Percentiles rank a stretch among this genome's conserved stretches.
phyloP scores from a whole-genome alignment of 257 asterid genomes.

The Paraleonurus japonicus region DNA sequence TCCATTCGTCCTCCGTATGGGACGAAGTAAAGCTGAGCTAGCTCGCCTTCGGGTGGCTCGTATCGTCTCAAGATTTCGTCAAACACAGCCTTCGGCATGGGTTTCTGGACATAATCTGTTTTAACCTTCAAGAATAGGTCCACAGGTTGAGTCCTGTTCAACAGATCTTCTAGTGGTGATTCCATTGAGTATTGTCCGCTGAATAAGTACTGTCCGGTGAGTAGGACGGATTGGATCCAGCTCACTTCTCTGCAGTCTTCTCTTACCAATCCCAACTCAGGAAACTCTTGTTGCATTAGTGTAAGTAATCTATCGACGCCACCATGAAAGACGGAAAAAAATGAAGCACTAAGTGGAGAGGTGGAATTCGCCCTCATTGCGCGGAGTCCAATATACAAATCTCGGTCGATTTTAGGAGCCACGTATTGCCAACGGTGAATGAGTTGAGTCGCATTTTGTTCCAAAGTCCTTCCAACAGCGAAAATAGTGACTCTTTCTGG shows the following conservation, averaged over 20 bases:
- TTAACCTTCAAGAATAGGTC: constrained; percentile 21
- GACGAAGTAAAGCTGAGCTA: no score
- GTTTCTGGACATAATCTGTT: constrained; percentile 34
- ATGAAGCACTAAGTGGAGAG: constrained; percentile 20
- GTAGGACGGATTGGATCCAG: constrained; percentile 16
- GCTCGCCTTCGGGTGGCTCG: no score
- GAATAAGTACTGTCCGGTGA: no score
- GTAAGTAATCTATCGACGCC: background rate
- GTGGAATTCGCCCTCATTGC: background rate
- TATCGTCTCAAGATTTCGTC: no score
- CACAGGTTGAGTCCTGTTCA: background rate
- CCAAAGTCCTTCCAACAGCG: background rate
- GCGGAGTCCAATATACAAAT: no score
- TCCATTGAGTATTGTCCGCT: background rate
- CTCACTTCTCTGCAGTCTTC: constrained; percentile 24
- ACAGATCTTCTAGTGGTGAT: constrained; percentile 7
- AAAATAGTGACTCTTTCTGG: background rate
- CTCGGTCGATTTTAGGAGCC: constrained; percentile 16
- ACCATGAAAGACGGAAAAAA: constrained; percentile 4
- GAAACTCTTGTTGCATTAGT: constrained; percentile 16
- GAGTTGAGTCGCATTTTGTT: constrained; percentile 20
- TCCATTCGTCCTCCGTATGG: no score
- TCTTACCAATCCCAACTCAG: constrained; percentile 21
- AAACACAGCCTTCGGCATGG: constrained; percentile 23
- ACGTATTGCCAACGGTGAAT: constrained; percentile 27